Evolutionary conservation across 495 filamentous ascomycete species (phyloP).

Genomic region (Usnea hakonensis): DNA sequence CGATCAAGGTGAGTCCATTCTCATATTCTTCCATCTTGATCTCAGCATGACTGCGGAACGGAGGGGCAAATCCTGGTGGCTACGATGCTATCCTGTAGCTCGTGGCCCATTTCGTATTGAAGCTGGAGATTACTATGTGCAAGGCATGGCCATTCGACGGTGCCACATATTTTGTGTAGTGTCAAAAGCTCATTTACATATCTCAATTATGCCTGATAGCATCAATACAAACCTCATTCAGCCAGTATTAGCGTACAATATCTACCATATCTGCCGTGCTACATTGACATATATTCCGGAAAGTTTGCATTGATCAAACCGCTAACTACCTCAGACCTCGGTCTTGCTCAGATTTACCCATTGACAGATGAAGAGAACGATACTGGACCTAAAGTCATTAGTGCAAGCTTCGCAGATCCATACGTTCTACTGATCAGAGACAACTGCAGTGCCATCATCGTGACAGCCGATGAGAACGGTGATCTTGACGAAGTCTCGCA

Average conservation of each 20-base stretch:
- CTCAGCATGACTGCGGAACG: not conserved
- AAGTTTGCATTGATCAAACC: not conserved
- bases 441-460: constrained; percentile 67
- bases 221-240: constrained; percentile 25
- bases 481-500: constrained; percentile 78
- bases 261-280: constrained; percentile 17
- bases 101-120: not conserved
- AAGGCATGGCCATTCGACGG: not conserved
- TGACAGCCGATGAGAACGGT: constrained; percentile 65
- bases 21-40: not conserved
- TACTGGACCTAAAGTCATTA: constrained; percentile 55
- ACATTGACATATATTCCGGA: not conserved
- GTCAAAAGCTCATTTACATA: not conserved
- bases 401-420: constrained; percentile 79
- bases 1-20: constrained; percentile 61
- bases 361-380: constrained; percentile 82
- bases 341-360: constrained; percentile 79
- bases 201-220: constrained; percentile 25
- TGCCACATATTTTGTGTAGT: not conserved
- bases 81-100: not conserved
- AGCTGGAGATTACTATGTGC: not conserved
- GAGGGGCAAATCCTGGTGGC: not conserved
- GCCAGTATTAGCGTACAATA: constrained; percentile 4
- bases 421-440: constrained; percentile 80
- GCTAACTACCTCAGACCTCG: constrained; percentile 54